Evolutionary conservation across 768 basidiomycete genomes (phyloP).

Genomic region (Tubosaeta sp.): DNA sequence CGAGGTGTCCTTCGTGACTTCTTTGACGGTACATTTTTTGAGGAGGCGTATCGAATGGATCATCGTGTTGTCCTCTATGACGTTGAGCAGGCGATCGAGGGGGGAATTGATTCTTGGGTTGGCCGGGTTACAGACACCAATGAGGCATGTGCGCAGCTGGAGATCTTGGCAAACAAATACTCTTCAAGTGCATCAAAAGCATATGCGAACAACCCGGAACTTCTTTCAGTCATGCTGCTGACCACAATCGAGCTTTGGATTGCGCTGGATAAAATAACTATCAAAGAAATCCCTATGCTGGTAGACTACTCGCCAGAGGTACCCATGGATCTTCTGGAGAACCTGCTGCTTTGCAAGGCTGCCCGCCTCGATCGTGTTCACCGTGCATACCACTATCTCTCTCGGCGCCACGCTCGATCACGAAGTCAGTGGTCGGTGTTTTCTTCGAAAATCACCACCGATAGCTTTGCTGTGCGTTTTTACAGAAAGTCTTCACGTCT

Average conservation of each 20-base stretch:
- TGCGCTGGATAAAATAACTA: neutral
- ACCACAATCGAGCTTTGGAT: neutral
- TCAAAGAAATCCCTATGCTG: neutral
- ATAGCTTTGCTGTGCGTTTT: conserved; percentile 33
- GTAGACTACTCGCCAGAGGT: conserved; percentile 45
- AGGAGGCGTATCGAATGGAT: neutral
- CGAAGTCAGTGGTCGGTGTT: conserved; percentile 32
- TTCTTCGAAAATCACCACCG: conserved; percentile 8
- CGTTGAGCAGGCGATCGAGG: conserved; percentile 33
- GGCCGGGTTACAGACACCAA: conserved; percentile 12
- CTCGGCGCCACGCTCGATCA: conserved; percentile 19
- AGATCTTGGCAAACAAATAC: conserved; percentile 25
- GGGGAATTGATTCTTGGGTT: conserved; percentile 33
- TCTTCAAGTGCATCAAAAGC: conserved; percentile 16
- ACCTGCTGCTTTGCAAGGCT: too few species aligned
- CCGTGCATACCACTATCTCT: conserved; percentile 9
- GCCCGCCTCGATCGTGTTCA: too few species aligned
- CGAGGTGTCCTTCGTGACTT: conserved; percentile 16
- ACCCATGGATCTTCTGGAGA: conserved; percentile 9
- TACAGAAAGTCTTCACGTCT: conserved; percentile 19
- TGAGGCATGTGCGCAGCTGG: conserved; percentile 24
- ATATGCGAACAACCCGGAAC: conserved; percentile 28
- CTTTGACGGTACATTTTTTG: conserved; percentile 9
- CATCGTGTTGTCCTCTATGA: conserved; percentile 29
- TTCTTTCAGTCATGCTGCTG: neutral